Evolutionary conservation across 208 protist species (phyloP).

Genomic region (Leishmania arabica): DNA sequence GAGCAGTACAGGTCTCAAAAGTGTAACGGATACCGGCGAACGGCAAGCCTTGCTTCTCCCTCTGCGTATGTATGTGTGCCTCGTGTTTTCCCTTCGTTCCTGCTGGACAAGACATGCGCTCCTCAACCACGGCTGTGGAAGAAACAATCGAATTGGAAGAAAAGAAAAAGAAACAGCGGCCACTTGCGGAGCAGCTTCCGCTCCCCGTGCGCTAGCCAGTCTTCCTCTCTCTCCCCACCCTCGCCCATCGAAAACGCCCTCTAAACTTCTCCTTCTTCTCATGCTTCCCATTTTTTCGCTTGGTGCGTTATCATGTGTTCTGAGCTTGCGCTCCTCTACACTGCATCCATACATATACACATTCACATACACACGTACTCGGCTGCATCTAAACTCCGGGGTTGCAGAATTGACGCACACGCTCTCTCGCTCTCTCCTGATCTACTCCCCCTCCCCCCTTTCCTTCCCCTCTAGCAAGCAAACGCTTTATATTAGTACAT

Average conservation of each 20-base stretch:
- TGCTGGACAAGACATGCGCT: background rate
- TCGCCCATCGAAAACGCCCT: background rate
- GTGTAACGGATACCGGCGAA: background rate
- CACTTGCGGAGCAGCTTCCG: background rate
- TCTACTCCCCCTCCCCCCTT: background rate
- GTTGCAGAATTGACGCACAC: background rate
- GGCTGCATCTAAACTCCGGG: background rate
- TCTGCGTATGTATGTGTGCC: background rate
- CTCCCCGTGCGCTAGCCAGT: background rate
- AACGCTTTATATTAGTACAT: background rate
- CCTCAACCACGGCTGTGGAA: background rate
- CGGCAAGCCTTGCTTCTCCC: background rate
- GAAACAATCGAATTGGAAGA: background rate
- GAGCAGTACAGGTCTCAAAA: background rate
- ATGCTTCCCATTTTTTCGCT: background rate
- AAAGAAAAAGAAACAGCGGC: background rate
- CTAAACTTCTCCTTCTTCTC: background rate
- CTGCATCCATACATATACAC: background rate
- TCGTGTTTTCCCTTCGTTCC: background rate
- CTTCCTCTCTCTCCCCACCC: background rate
- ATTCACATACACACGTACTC: background rate
- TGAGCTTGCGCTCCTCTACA: background rate
- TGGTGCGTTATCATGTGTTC: background rate
- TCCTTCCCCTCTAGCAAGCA: background rate
- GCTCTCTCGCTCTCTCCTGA: background rate